A percentile compares a stretch with the other conserved stretches of the same genome.
Evolutionary conservation across 2,329 filamentous ascomycete genomes (phyloP).

Genomic region (Penicillium decumbens): DNA sequence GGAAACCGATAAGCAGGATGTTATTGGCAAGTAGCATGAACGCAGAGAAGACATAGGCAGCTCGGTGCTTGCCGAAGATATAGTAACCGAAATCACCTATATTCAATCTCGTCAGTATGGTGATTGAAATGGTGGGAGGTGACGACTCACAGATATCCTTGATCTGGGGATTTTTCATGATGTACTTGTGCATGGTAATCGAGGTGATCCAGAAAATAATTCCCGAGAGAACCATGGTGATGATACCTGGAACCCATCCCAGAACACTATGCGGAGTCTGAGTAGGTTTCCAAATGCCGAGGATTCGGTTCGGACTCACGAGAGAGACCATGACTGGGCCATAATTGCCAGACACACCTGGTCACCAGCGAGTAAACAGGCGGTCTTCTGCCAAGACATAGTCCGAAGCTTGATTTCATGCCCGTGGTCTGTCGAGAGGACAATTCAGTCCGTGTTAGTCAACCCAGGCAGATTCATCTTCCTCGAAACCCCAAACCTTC

Average conservation of each 20-base stretch:
- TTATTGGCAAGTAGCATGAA: slow-evolving; percentile 47
- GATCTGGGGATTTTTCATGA: slow-evolving; percentile 51
- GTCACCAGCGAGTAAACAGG: slow-evolving; percentile 47
- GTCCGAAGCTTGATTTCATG: slow-evolving; percentile 50
- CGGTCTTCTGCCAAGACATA: slow-evolving; percentile 52
- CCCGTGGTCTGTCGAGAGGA: slow-evolving; percentile 13
- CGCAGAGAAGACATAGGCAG: slow-evolving; percentile 45
- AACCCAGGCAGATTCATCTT: background rate
- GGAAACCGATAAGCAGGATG: slow-evolving; percentile 50
- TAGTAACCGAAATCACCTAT: slow-evolving; percentile 48
- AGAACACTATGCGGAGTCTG: slow-evolving; percentile 12
- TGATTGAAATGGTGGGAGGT: background rate
- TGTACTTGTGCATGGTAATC: slow-evolving; percentile 50
- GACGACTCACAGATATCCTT: slow-evolving; percentile 43
- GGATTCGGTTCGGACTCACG: slow-evolving; percentile 27
- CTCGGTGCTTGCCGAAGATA: slow-evolving; percentile 41
- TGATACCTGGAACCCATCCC: slow-evolving; percentile 24
- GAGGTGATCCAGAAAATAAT: slow-evolving; percentile 49
- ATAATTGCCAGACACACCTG: slow-evolving; percentile 52
- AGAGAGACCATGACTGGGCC: slow-evolving; percentile 50
- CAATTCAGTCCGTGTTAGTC: background rate
- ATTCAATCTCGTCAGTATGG: background rate
- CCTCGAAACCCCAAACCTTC: slow-evolving; percentile 10
- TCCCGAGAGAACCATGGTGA: slow-evolving; percentile 42
- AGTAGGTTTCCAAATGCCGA: slow-evolving; percentile 1